Conservation (phyloP, 805 yeast genomes). For the Saturnispora quitensis region DNA sequence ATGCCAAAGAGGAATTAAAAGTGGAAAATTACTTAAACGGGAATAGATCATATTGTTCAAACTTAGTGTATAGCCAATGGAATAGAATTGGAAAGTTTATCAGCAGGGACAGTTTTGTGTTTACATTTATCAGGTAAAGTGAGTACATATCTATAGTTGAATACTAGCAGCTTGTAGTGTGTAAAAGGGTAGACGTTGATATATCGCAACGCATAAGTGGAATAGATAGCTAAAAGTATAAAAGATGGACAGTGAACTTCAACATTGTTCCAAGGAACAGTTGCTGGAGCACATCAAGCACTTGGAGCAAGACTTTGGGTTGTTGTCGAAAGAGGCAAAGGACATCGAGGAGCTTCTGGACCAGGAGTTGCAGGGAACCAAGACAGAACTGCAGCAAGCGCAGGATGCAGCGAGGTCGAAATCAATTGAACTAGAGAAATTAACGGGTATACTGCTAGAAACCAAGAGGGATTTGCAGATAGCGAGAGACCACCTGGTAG, state of each 20-base stretch:
- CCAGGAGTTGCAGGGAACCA: conserved; percentile 14
- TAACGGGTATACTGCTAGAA: conserved; percentile 4
- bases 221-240: neutral
- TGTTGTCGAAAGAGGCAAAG: conserved; percentile 17
- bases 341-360: conserved; percentile 22
- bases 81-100: neutral
- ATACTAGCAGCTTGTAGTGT: no score
- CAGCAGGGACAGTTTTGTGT: no score
- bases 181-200: neutral
- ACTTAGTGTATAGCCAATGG: neutral
- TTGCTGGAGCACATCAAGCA: neutral
- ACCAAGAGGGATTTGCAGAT: conserved; percentile 7
- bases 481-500: conserved; percentile 3
- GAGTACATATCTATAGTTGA: no score
- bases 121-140: no score
- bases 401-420: neutral
- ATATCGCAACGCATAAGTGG: neutral
- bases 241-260: neutral
- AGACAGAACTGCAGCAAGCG: conserved; percentile 1
- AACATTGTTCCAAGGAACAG: neutral
- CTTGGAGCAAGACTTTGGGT: conserved; percentile 18
- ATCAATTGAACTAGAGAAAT: conserved; percentile 1
- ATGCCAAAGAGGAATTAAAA: neutral
- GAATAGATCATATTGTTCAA: neutral
- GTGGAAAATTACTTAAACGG: neutral